phyloP scores from a whole-genome alignment of 1,284 basidiomycete genomes.

The Ceratobasidium sp. region DNA sequence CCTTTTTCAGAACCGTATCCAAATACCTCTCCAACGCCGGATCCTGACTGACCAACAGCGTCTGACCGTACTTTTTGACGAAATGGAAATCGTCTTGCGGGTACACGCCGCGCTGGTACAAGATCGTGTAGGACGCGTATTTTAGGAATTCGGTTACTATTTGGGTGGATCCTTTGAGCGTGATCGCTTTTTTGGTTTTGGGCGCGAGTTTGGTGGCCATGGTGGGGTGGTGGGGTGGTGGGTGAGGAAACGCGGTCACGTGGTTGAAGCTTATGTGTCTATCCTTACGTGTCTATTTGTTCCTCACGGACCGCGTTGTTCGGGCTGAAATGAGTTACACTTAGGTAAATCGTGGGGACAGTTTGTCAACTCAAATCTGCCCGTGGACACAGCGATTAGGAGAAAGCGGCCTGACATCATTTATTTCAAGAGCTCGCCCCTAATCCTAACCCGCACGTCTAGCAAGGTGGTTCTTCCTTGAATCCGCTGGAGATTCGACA shows the following conservation, averaged over 20 bases:
- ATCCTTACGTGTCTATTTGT: too few species aligned
- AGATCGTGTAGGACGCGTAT: conserved; percentile 75
- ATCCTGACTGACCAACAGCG: conserved; percentile 94
- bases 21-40: conserved; percentile 93
- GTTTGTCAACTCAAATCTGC: too few species aligned
- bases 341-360: too few species aligned
- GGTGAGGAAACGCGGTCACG: conserved; percentile 11
- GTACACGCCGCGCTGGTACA: conserved; percentile 97
- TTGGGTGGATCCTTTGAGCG: conserved; percentile 93
- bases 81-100: conserved; percentile 99
- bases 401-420: too few species aligned
- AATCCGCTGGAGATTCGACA: too few species aligned
- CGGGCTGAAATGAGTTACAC: too few species aligned
- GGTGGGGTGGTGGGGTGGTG: background rate
- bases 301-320: too few species aligned
- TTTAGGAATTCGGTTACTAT: conserved; percentile 99
- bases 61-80: conserved; percentile 98
- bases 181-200: conserved; percentile 71
- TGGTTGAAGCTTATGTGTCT: background rate
- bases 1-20: conserved; percentile 90
- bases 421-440: too few species aligned
- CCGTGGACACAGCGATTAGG: too few species aligned
- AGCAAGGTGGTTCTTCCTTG: too few species aligned
- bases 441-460: too few species aligned
- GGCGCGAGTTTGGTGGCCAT: conserved; percentile 45